A percentile compares a stretch with the other conserved stretches of the same genome.
Evolutionary conservation across 2,329 filamentous ascomycete genomes (phyloP).

Genomic region (Fusarium sp.): DNA sequence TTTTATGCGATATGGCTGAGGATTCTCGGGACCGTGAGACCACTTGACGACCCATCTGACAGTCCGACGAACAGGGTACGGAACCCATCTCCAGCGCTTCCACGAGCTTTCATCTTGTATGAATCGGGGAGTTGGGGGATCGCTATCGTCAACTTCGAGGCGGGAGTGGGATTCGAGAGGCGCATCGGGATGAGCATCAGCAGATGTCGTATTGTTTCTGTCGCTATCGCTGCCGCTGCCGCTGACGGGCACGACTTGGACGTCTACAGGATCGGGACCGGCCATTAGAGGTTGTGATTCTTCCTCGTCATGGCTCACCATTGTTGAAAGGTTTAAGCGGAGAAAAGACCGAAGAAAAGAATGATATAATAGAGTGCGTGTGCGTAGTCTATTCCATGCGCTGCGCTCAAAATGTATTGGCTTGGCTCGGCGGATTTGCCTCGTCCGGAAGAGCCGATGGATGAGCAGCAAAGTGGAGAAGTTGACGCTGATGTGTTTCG

Average conservation of each 20-base stretch:
- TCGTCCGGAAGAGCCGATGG: slow-evolving; percentile 33
- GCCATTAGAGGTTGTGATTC: slow-evolving; percentile 60
- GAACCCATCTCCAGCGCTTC: slow-evolving; percentile 72
- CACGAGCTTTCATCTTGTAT: slow-evolving; percentile 66
- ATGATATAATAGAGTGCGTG: slow-evolving; percentile 9
- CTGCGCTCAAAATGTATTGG: slow-evolving; percentile 14
- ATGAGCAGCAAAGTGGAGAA: slow-evolving; percentile 32
- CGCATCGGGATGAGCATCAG: slow-evolving; percentile 59
- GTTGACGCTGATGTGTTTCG: slow-evolving; percentile 36
- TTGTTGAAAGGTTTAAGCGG: slow-evolving; percentile 37
- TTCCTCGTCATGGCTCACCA: slow-evolving; percentile 54
- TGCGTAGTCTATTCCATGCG: slow-evolving; percentile 7
- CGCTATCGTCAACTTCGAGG: slow-evolving; percentile 63
- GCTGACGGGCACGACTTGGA: slow-evolving; percentile 46
- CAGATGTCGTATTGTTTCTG: slow-evolving; percentile 34
- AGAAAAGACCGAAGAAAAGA: not conserved
- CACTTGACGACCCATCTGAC: slow-evolving; percentile 62
- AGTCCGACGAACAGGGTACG: slow-evolving; percentile 67
- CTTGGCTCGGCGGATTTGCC: slow-evolving; percentile 35
- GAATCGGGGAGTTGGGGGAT: slow-evolving; percentile 70
- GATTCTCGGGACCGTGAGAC: slow-evolving; percentile 70
- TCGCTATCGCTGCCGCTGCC: slow-evolving; percentile 31
- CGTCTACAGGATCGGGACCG: slow-evolving; percentile 51
- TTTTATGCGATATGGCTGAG: slow-evolving; percentile 64
- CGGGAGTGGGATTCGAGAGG: slow-evolving; percentile 57